These are phyloP conservation scores for Linum lewisii DNA, from an alignment of 345 rosid genomes.

Conservation along the genomic window DNA sequence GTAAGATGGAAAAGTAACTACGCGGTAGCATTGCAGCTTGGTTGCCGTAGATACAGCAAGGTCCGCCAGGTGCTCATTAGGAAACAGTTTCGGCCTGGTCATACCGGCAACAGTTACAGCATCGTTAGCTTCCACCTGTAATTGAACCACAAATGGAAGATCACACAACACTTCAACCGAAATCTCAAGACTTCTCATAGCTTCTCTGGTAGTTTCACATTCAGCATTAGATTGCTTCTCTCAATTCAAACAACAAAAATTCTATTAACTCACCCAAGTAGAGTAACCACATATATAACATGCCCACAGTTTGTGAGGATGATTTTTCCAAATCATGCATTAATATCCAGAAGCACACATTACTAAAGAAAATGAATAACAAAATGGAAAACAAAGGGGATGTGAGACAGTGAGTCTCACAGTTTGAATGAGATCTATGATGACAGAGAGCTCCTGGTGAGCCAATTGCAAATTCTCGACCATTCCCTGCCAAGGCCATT, in stretches of 20 bases:
- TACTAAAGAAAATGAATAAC: background rate
- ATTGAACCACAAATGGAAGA: background rate
- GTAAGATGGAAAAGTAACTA: slow-evolving; percentile 21
- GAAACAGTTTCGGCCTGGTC: slow-evolving; percentile 71
- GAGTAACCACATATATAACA: too few relatives aligned
- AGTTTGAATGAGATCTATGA: slow-evolving; percentile 80
- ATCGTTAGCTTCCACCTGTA: slow-evolving; percentile 81
- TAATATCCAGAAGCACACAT: background rate
- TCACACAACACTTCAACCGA: background rate
- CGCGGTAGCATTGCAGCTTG: slow-evolving; percentile 82
- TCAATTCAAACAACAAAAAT: background rate
- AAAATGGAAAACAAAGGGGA: background rate
- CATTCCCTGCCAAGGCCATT: slow-evolving; percentile 82
- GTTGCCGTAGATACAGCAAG: slow-evolving; percentile 82
- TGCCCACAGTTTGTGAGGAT: too few relatives aligned
- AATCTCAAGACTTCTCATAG: background rate
- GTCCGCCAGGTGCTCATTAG: slow-evolving; percentile 65
- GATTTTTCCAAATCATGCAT: background rate
- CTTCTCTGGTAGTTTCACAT: background rate
- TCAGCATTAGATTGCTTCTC: background rate
- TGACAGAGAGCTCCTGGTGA: slow-evolving; percentile 83
- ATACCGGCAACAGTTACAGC: slow-evolving; percentile 74
- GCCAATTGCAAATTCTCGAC: slow-evolving; percentile 84
- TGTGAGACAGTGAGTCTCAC: slow-evolving; percentile 25
- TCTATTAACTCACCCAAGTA: background rate